These are phyloP conservation scores for Hypericum perforatum DNA, from an alignment of 345 rosid genomes.

Conservation along the genomic window DNA sequence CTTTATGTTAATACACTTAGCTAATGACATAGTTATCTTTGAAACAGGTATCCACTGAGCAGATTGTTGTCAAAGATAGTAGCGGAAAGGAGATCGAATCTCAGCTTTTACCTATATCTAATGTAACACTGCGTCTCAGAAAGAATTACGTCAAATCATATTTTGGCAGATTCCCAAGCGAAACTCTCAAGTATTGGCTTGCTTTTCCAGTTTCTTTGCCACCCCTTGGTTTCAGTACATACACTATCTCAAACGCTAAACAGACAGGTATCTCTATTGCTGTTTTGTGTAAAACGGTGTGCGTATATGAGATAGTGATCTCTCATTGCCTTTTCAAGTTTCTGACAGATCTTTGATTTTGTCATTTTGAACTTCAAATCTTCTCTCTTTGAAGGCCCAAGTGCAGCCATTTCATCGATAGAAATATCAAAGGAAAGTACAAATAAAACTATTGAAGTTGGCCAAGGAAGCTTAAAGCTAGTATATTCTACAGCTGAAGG, in stretches of 20 bases:
- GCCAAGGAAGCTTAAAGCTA: constrained; percentile 73
- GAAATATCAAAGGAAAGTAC: constrained; percentile 34
- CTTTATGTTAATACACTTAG: not conserved
- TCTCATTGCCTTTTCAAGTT: constrained; percentile 1
- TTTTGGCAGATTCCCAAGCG: constrained; percentile 48
- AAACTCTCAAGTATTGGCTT: constrained; percentile 53
- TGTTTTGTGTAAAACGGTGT: constrained; percentile 2
- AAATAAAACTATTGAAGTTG: constrained; percentile 45
- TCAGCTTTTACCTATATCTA: constrained; percentile 67
- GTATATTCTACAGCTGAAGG: constrained; percentile 43
- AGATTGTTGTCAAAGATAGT: constrained; percentile 53
- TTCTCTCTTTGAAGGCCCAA: constrained; percentile 26
- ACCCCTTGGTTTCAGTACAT: constrained; percentile 85
- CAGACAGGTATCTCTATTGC: constrained; percentile 41
- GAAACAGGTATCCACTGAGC: constrained; percentile 51
- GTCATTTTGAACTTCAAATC: not conserved
- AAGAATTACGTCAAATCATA: constrained; percentile 57
- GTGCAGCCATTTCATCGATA: constrained; percentile 37
- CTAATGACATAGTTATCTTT: not conserved
- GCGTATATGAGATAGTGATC: constrained; percentile 6
- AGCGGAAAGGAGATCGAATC: constrained; percentile 60
- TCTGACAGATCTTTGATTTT: constrained; percentile 12
- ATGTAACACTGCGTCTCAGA: constrained; percentile 38
- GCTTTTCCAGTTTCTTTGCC: constrained; percentile 84
- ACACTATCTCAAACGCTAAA: constrained; percentile 47